Evolutionary conservation across 768 basidiomycete genomes (phyloP).

Genomic region (Mycena vitilis): DNA sequence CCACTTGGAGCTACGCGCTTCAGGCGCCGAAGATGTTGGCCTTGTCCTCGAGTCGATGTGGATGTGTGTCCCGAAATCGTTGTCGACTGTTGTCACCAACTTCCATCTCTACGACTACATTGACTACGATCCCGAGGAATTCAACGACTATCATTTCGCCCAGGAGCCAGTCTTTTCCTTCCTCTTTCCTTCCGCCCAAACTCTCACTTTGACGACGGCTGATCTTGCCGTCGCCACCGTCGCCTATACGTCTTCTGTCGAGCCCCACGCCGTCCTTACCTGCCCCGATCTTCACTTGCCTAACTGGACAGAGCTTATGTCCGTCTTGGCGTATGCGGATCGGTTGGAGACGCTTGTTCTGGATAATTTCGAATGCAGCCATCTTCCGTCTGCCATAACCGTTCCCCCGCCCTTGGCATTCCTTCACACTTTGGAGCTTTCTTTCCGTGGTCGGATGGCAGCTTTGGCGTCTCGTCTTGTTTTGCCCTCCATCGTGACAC

Average conservation of each 20-base stretch:
- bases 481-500: neutral
- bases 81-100: neutral
- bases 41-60: too few species aligned
- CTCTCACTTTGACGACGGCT: neutral
- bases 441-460: neutral
- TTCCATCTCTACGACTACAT: neutral
- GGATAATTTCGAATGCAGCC: neutral
- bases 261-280: neutral
- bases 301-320: neutral
- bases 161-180: neutral
- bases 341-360: neutral
- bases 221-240: neutral
- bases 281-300: neutral
- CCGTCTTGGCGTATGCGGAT: neutral
- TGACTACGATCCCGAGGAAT: neutral
- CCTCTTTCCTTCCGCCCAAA: neutral
- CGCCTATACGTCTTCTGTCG: neutral
- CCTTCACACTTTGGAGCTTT: neutral
- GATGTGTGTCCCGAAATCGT: too few species aligned
- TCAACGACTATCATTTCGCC: neutral
- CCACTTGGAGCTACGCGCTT: too few species aligned
- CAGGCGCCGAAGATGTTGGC: too few species aligned
- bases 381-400: neutral
- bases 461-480: neutral
- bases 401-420: neutral